phyloP scores from a whole-genome alignment of 2,329 filamentous ascomycete genomes.

The Fusarium musae region DNA sequence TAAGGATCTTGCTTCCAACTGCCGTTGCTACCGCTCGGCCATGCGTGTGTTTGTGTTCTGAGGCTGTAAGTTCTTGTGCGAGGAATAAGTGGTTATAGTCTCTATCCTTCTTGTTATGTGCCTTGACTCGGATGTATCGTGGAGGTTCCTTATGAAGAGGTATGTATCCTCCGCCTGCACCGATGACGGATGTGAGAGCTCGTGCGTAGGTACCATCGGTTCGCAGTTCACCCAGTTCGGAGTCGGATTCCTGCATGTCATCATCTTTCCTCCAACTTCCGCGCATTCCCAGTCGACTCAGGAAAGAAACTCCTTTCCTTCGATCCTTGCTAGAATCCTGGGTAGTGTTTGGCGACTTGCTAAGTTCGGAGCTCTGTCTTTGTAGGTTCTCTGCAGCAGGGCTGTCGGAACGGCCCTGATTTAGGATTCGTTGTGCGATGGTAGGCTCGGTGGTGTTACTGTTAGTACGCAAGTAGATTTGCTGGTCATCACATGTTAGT shows the following conservation, averaged over 20 bases:
- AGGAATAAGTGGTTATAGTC: conserved; percentile 91
- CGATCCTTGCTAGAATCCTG: conserved; percentile 68
- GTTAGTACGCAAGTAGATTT: conserved; percentile 55
- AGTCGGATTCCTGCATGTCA: conserved; percentile 70
- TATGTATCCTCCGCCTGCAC: conserved; percentile 76
- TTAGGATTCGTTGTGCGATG: conserved; percentile 66
- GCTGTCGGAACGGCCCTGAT: conserved; percentile 63
- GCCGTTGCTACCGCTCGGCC: conserved; percentile 50
- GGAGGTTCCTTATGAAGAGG: conserved; percentile 90
- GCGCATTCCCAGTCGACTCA: conserved; percentile 81
- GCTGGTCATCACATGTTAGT: conserved; percentile 41
- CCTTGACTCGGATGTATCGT: conserved; percentile 86
- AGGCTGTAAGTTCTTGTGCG: conserved; percentile 86
- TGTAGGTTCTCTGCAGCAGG: conserved; percentile 56
- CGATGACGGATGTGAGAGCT: conserved; percentile 81
- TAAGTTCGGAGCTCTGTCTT: conserved; percentile 55
- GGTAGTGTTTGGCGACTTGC: conserved; percentile 51
- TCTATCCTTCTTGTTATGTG: conserved; percentile 81
- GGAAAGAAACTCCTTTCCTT: conserved; percentile 87
- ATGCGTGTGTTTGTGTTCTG: conserved; percentile 51
- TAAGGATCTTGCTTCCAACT: conserved; percentile 54
- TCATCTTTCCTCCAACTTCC: conserved; percentile 78
- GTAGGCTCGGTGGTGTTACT: conserved; percentile 53
- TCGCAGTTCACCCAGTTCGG: conserved; percentile 74
- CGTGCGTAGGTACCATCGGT: conserved; percentile 85